Conservation (phyloP, 805 yeast genomes). For the Naumovozyma baii region DNA sequence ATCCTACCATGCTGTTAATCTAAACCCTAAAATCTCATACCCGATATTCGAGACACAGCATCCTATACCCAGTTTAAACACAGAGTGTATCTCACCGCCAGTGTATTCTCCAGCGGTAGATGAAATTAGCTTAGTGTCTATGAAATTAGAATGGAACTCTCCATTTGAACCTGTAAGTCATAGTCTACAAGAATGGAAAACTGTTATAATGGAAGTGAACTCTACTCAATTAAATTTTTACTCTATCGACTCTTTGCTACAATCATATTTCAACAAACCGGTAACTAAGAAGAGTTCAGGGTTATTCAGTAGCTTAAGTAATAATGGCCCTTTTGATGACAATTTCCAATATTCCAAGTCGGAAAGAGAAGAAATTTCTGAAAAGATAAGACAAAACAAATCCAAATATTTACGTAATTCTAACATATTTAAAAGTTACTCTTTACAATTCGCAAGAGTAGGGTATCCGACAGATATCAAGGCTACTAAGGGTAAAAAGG, state of each 20-base stretch:
- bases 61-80: constrained; percentile 44
- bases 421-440: constrained; percentile 48
- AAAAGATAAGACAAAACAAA: constrained; percentile 9
- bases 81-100: constrained; percentile 44
- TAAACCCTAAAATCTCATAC: constrained; percentile 19
- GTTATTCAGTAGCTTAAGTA: background rate
- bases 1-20: constrained; percentile 18
- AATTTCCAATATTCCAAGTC: background rate
- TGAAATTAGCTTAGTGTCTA: constrained; percentile 44
- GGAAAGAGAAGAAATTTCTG: background rate
- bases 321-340: background rate
- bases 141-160: constrained; percentile 67
- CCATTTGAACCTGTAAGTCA: constrained; percentile 58
- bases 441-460: constrained; percentile 71
- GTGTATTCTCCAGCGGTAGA: constrained; percentile 56
- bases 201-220: constrained; percentile 61
- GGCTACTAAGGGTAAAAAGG: constrained; percentile 20
- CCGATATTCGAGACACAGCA: constrained; percentile 35
- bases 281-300: background rate
- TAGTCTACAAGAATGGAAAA: constrained; percentile 59
- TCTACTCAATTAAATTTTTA: constrained; percentile 79
- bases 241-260: constrained; percentile 27
- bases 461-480: constrained; percentile 83
- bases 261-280: background rate
- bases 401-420: constrained; percentile 23